A percentile compares a stretch with the other conserved stretches of the same genome.
Conservation (phyloP, 2,329 filamentous ascomycete species). For the Falciphora oryzae region DNA sequence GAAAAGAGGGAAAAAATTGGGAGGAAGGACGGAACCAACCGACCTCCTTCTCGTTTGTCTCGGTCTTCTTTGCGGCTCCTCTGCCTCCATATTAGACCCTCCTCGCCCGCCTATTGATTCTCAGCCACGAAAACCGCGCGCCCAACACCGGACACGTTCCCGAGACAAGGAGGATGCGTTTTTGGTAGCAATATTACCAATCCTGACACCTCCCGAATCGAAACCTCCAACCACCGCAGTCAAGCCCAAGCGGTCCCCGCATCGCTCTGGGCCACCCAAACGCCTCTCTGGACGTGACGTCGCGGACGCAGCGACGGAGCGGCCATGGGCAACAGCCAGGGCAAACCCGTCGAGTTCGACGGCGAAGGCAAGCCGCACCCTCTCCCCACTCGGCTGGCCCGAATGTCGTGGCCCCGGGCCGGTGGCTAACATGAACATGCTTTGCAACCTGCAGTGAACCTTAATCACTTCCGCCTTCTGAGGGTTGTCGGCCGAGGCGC, state of each 20-base stretch:
- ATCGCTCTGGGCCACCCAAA: background rate
- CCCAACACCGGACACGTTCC: background rate
- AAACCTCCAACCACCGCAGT: background rate
- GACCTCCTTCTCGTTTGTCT: background rate
- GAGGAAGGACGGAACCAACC: background rate
- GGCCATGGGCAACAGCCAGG: slow-evolving; percentile 87
- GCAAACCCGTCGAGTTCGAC: slow-evolving; percentile 86
- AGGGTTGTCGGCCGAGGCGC: slow-evolving; percentile 96
- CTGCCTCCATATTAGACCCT: background rate
- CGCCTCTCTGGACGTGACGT: background rate
- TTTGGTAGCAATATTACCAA: background rate
- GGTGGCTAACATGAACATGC: background rate
- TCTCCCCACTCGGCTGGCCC: slow-evolving; percentile 5
- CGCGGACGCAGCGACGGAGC: background rate
- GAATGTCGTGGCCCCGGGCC: background rate
- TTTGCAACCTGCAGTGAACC: slow-evolving; percentile 60
- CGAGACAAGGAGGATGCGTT: slow-evolving; percentile 4
- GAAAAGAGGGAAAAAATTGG: background rate
- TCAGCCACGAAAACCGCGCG: background rate
- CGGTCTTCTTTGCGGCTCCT: background rate
- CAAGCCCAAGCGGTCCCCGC: too few species aligned
- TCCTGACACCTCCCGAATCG: background rate
- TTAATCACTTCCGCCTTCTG: slow-evolving; percentile 93
- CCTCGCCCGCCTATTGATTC: background rate
- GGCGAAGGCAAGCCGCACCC: slow-evolving; percentile 69